phyloP scores from a whole-genome alignment of 805 yeast species.

The Hanseniaspora thailandica region DNA sequence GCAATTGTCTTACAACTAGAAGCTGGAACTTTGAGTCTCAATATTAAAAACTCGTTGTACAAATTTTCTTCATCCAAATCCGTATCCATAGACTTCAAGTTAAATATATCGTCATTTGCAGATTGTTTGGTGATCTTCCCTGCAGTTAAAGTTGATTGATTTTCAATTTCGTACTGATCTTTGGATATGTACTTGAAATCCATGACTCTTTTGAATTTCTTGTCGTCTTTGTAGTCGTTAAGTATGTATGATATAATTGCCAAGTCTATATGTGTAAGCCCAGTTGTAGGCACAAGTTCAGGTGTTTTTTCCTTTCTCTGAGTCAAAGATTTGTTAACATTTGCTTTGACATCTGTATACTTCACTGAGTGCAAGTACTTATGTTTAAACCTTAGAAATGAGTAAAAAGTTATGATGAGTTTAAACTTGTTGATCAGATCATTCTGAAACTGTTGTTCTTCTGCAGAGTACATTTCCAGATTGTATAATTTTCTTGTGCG shows the following conservation, averaged over 20 bases:
- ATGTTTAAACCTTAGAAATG: conserved; percentile 33
- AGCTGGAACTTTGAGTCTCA: conserved; percentile 50
- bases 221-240: conserved; percentile 16
- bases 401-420: conserved; percentile 43
- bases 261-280: not conserved
- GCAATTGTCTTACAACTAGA: conserved; percentile 30
- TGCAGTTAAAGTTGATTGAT: conserved; percentile 7
- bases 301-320: conserved; percentile 41
- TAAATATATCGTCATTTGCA: conserved; percentile 34
- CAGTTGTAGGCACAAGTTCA: not conserved
- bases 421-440: conserved; percentile 9
- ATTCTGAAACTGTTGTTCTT: not conserved
- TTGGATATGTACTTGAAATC: conserved; percentile 69
- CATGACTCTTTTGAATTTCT: conserved; percentile 56
- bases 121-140: conserved; percentile 8
- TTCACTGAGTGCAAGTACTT: conserved; percentile 8
- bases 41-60: conserved; percentile 62
- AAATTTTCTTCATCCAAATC: conserved; percentile 27
- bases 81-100: conserved; percentile 32
- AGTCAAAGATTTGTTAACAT: conserved; percentile 43
- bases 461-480: not conserved
- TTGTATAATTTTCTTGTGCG: too few species aligned
- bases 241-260: not conserved
- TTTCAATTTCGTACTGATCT: conserved; percentile 35
- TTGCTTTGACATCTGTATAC: conserved; percentile 37